Evolutionary conservation across 2,329 filamentous ascomycete species (phyloP), one percentile per base, ranked within the genome.

Genomic region (Chaetomiaceae sp.): DNA sequence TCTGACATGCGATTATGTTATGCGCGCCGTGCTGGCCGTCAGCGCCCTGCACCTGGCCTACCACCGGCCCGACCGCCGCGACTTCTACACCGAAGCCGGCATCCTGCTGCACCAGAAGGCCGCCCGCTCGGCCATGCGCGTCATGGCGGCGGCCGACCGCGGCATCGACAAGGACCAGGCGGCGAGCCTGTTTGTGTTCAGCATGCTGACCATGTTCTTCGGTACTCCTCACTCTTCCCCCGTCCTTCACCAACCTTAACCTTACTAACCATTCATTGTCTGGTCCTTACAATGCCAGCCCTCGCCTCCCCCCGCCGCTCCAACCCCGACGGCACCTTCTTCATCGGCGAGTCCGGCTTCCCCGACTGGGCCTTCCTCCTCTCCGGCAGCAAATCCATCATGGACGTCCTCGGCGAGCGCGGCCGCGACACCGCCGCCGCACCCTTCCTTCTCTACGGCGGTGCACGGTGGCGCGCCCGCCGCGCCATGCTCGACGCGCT

Each of bases 31-130:
- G 11, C 62, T 79, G 8, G 70, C 73, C 6, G 54, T 77, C 7
- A 67, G 73, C 2, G 72, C 73, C 0, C 58, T 76, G 2, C 74
- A 78, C 49, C 61, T 77, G 3, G 68, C 72, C 1, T 62, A 65
- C 32, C 65, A 64, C 33, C 62, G 62, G 7, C 66, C 64, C 0
- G 61, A 66, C 6, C 62, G 58, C 42, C 60, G 60, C 17, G 62
- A 66, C n/a, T 60, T 56, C 29, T 74, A 72, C 45, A 55, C 69
- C 12, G 50, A 56, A 7, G 50, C 56, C 38, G 56, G 50, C 3
- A 54, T 60, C 33, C 11, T 56, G 17, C 39, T 65, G 14, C 59
- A 65, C 45, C 56, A 62, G 14, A 52, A 58, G n/a, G 64, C 64
- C 5, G 53, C 56, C 6, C 49, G 58, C 5, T 51, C 50, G 2